Evolutionary conservation across 345 rosid genomes (phyloP).

Genomic region (Noccaea caerulescens): DNA sequence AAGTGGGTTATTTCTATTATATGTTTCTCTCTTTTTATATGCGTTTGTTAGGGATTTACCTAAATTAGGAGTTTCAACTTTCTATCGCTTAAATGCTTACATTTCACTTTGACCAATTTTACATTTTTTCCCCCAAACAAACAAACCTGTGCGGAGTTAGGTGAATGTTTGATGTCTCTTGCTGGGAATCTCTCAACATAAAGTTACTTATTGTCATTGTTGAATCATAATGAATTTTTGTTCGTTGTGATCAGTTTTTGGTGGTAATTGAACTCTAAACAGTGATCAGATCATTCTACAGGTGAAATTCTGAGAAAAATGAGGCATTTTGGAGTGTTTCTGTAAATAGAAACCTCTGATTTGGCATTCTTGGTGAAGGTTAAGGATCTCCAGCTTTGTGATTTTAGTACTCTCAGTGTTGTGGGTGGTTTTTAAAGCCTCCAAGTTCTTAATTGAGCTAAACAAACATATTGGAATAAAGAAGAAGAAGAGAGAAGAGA

Average conservation of each 20-base stretch:
- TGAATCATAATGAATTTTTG: neutral
- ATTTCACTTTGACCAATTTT: slow-evolving; percentile 27
- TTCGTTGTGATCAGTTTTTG: slow-evolving; percentile 14
- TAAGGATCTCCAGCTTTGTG: slow-evolving; percentile 10
- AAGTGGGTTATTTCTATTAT: slow-evolving; percentile 19
- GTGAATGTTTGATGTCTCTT: slow-evolving; percentile 34
- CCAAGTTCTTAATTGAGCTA: slow-evolving; percentile 23
- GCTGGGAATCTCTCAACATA: neutral
- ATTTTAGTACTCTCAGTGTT: slow-evolving; percentile 14
- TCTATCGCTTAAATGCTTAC: slow-evolving; percentile 23
- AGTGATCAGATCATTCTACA: slow-evolving; percentile 36
- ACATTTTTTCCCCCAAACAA: slow-evolving; percentile 20
- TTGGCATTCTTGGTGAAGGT: slow-evolving; percentile 13
- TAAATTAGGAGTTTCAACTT: slow-evolving; percentile 28
- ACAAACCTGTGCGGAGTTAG: slow-evolving; percentile 4
- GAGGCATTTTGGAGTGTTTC: slow-evolving; percentile 30
- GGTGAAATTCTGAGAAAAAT: slow-evolving; percentile 38
- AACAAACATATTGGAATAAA: slow-evolving; percentile 22
- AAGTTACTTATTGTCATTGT: slow-evolving; percentile 9
- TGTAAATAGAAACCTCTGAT: slow-evolving; percentile 31
- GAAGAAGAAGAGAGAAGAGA: slow-evolving; percentile 38
- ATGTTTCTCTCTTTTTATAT: slow-evolving; percentile 28
- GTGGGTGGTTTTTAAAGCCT: neutral
- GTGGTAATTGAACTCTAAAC: slow-evolving; percentile 1
- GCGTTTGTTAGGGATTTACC: slow-evolving; percentile 20